Evolutionary conservation across 306 rosid species (phyloP), one percentile per base, ranked within the genome.

Genomic region (Cucurbita argyrosperma): DNA sequence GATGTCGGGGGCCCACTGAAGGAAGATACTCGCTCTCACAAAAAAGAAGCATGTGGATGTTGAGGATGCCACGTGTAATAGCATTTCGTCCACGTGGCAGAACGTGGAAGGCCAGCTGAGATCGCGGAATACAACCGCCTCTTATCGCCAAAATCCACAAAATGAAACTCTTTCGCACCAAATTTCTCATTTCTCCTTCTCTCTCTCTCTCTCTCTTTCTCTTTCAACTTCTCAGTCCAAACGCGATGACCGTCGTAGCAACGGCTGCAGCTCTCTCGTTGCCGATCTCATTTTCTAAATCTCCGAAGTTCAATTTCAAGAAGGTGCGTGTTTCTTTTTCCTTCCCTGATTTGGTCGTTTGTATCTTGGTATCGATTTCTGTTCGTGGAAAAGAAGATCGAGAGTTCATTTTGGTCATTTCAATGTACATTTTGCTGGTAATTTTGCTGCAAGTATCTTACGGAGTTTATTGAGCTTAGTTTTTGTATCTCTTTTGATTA

Each of bases 181-280:
- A 52, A 26, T 47, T 47, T 47, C 4, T 47, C 52, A 47, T 11
- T 47, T 47, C 52, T 47, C 13, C 52, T 47, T 11, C 13, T 11
- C 13, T 5, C 53, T 6, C 11, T 6, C 11, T 21, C 35, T 73
- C 51, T 62, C 26, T 35, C 77, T 59, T 56, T 54, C 77, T 35
- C n/a, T 50, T 4, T 72, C 76, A 18, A 21, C 10, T 81, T 49
- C 58, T 79, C 84, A 47, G 72, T 80, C 76, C 81, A 68, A 78
- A 77, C 81, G 82, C 95, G 79, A 90, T 90, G 96, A 81, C 82
- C 80, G 88, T 91, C 76, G 84, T 88, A 49, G 89, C 96, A 16
- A 86, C 96, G 60, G 96, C 96, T 76, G 84, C 98, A 37, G 87
- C 92, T 83, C 88, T 87, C 46, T 78, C 93, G 47, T 72, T 88